Evolutionary conservation across 164 flowering plant genomes (phyloP).

Genomic region (Berberis thunbergii): DNA sequence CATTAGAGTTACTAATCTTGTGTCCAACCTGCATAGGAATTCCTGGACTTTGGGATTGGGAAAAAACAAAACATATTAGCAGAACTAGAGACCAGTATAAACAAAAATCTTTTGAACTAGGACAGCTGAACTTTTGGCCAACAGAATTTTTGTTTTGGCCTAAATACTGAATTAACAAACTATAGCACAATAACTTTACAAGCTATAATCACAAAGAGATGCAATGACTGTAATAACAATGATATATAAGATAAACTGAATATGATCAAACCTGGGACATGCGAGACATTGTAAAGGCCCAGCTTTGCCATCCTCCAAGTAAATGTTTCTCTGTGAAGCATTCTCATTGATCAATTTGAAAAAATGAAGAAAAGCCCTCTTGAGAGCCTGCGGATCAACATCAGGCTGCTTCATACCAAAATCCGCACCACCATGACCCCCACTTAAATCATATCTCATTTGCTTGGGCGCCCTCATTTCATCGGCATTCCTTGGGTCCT

Average conservation of each 20-base stretch:
- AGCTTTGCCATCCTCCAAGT: slow-evolving; percentile 72
- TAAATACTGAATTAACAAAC: too few species aligned
- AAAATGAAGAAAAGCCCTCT: slow-evolving; percentile 53
- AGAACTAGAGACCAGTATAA: too few species aligned
- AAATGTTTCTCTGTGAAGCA: slow-evolving; percentile 36
- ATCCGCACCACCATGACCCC: slow-evolving; percentile 19
- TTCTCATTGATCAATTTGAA: slow-evolving; percentile 59
- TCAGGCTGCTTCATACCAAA: slow-evolving; percentile 26
- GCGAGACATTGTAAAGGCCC: slow-evolving; percentile 65
- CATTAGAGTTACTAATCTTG: too few species aligned
- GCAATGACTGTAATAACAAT: too few species aligned
- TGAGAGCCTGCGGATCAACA: slow-evolving; percentile 48
- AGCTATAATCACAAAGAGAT: too few species aligned
- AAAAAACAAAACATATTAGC: too few species aligned
- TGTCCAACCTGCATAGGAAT: too few species aligned
- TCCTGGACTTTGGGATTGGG: too few species aligned
- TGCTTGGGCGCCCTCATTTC: slow-evolving; percentile 44
- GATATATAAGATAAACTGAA: background rate
- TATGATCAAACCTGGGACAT: slow-evolving; percentile 71
- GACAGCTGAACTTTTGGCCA: too few species aligned
- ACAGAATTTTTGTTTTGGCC: too few species aligned
- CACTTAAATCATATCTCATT: slow-evolving; percentile 28
- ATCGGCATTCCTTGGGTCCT: slow-evolving; percentile 19
- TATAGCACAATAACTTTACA: too few species aligned
- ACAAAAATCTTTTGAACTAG: too few species aligned